Evolutionary conservation across 768 basidiomycete genomes (phyloP).

Genomic region (Atractiella rhizophila): DNA sequence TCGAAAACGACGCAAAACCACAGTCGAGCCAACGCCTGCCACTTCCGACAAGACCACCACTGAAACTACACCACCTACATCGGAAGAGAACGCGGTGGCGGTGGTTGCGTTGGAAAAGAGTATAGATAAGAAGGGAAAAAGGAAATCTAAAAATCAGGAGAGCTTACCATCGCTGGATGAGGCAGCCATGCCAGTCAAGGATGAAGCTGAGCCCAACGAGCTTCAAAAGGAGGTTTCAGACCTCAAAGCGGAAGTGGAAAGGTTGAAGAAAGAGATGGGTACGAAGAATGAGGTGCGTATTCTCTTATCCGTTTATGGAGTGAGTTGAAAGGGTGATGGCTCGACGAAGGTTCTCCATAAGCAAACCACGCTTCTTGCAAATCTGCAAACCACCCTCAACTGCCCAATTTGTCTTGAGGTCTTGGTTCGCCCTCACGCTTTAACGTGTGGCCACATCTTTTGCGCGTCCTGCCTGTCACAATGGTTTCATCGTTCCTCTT

Average conservation of each 20-base stretch:
- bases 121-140: slow-evolving; percentile 7
- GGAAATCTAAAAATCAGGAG: not conserved
- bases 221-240: too few relatives aligned
- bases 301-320: not conserved
- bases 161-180: not conserved
- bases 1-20: too few relatives aligned
- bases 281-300: slow-evolving; percentile 4
- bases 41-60: too few relatives aligned
- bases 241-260: not conserved
- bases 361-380: slow-evolving; percentile 4
- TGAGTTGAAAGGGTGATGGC: not conserved
- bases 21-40: too few relatives aligned
- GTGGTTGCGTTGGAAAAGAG: slow-evolving; percentile 4
- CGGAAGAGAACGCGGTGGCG: not conserved
- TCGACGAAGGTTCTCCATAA: slow-evolving; percentile 1
- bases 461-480: too few relatives aligned
- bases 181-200: not conserved
- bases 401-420: slow-evolving; percentile 12
- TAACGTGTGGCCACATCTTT: slow-evolving; percentile 12
- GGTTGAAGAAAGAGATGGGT: slow-evolving; percentile 1
- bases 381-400: slow-evolving; percentile 3
- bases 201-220: not conserved
- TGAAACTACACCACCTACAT: too few relatives aligned
- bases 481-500: too few relatives aligned
- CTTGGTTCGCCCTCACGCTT: slow-evolving; percentile 9